Conservation (phyloP, 768 basidiomycete genomes). For the Hydnomerulius pinastri region DNA sequence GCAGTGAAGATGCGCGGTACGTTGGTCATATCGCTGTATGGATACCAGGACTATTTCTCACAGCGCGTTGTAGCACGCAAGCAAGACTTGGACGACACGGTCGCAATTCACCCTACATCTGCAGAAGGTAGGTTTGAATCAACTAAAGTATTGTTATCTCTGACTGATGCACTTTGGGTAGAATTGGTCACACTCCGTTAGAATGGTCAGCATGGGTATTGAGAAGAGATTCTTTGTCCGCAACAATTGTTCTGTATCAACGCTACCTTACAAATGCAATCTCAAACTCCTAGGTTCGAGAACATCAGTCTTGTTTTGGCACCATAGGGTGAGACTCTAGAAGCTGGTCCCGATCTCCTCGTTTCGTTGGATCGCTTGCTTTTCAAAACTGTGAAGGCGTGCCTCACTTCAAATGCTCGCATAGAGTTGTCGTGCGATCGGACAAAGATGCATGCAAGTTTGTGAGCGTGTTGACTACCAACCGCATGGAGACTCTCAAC, state of each 20-base stretch:
- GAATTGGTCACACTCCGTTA: slow-evolving; percentile 61
- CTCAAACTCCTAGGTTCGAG: too few species aligned
- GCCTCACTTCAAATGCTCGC: too few species aligned
- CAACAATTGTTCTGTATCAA: not conserved
- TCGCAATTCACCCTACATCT: slow-evolving; percentile 91
- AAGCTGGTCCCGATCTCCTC: too few species aligned
- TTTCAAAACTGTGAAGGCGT: too few species aligned
- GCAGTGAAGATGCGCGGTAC: slow-evolving; percentile 92
- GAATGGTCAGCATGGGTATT: not conserved
- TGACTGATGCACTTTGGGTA: slow-evolving; percentile 29
- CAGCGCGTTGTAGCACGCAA: slow-evolving; percentile 55
- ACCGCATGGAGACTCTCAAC: too few species aligned
- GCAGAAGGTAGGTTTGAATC: slow-evolving; percentile 62
- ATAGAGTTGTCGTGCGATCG: too few species aligned
- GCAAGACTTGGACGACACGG: slow-evolving; percentile 81
- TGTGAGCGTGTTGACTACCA: too few species aligned
- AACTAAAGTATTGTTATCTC: not conserved
- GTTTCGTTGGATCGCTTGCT: too few species aligned
- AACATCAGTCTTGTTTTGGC: too few species aligned
- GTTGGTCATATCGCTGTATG: slow-evolving; percentile 13
- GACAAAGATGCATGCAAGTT: too few species aligned
- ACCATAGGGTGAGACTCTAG: too few species aligned
- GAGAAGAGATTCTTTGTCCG: not conserved
- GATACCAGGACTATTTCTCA: slow-evolving; percentile 7
- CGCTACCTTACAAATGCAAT: not conserved